Base-by-base conservation (phyloP, 371 early-diverging fungal genomes). In the Mucor piriformis region DNA sequence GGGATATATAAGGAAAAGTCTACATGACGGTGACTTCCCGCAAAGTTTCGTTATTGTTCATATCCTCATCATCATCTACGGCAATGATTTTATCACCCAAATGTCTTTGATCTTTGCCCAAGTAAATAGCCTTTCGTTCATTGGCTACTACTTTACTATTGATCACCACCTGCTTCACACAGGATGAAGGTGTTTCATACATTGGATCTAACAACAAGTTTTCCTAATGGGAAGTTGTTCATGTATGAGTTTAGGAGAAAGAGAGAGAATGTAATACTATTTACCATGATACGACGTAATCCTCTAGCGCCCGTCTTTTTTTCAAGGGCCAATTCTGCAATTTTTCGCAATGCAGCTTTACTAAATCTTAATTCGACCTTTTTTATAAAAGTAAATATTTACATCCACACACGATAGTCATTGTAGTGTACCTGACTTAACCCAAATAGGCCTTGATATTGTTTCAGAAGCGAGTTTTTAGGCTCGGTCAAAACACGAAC, bases 271-370 rank as follows among this genome's bases (percentile, higher is more conserved):
- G 29, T 29, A 0, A 29, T 29, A 4, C 29, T 24, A 33, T 50
- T 76, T 83, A 57, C 57, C 90, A 94, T 88, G 49, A 94, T 92
- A 15, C 92, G 76, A 13, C 94, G 81, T 51, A 95, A 73, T 5
- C 95, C 95, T 43, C 95, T 84, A 16, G 95, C 95, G 10, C 95
- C 95, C 0, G 93, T 94, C 57, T 90, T 88, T 63, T 91, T 92
- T 57, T 85, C 84, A 11, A 88, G 77, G 0, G 94, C 94, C 49
- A 83, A 72, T 52, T 82, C 78, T 3, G 93, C 94, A 63, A 95
- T 89, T 18, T 74, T 67, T 27, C 74, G 68, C 12, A 95, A 74
- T 10, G 93, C 90, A 0, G 74, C 54, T 27, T 83, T 74, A 13
- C 92, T 88, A 59, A 94, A 90, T 6, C 82, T 80, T 23, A 94